These are phyloP conservation scores for Camellia granthamiana DNA, from an alignment of 148 eudicot genomes.

Conservation along the genomic window DNA sequence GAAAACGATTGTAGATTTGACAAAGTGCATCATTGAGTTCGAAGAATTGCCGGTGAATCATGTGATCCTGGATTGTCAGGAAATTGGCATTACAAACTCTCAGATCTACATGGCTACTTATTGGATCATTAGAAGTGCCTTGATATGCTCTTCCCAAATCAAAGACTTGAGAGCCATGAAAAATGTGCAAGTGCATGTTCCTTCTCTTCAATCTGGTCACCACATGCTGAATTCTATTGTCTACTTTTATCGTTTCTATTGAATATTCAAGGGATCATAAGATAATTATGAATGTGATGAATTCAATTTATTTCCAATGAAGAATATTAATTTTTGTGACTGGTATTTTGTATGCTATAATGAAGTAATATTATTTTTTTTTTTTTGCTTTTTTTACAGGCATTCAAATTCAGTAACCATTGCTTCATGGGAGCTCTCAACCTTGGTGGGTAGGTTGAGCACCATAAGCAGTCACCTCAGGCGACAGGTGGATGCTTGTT, in stretches of 20 bases:
- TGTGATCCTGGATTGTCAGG: slow-evolving; percentile 34
- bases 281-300: background rate
- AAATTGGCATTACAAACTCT: slow-evolving; percentile 26
- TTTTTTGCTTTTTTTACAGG: slow-evolving; percentile 31
- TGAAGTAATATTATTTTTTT: background rate
- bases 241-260: background rate
- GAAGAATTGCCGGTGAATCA: slow-evolving; percentile 41
- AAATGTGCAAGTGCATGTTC: slow-evolving; percentile 73
- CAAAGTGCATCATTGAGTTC: slow-evolving; percentile 36
- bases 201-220: slow-evolving; percentile 29
- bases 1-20: slow-evolving; percentile 35
- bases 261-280: background rate
- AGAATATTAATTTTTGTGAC: background rate
- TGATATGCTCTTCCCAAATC: slow-evolving; percentile 47
- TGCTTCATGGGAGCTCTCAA: slow-evolving; percentile 51
- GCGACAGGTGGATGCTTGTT: slow-evolving; percentile 38
- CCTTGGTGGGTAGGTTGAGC: slow-evolving; percentile 42
- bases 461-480: slow-evolving; percentile 37
- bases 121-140: slow-evolving; percentile 60
- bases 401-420: slow-evolving; percentile 28
- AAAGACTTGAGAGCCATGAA: slow-evolving; percentile 37
- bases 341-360: background rate
- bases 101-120: slow-evolving; percentile 52
- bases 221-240: background rate
- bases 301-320: background rate